Conservation (phyloP, 208 protist genomes). For the Leishmania braziliensis region DNA sequence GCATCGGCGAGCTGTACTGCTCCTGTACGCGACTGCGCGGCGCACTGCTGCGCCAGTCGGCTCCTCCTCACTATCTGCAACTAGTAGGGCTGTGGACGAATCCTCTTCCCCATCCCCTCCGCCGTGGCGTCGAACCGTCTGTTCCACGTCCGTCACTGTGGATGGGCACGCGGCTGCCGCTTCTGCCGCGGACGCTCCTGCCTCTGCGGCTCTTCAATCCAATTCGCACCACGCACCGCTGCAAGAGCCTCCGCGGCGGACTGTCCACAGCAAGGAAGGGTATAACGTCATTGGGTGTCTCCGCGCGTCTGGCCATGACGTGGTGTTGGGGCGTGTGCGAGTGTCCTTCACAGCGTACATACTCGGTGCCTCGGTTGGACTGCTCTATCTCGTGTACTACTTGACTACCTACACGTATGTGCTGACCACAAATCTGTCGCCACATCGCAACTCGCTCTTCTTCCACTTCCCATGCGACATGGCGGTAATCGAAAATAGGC, state of each 20-base stretch:
- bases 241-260: background rate
- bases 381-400: constrained; percentile 51
- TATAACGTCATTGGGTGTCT: constrained; percentile 59
- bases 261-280: constrained; percentile 29
- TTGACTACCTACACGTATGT: constrained; percentile 68
- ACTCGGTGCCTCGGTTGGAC: constrained; percentile 18
- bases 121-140: background rate
- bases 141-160: background rate
- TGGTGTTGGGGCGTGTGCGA: constrained; percentile 28
- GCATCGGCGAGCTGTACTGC: constrained; percentile 2
- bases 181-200: background rate
- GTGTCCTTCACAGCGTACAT: constrained; percentile 34
- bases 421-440: constrained; percentile 62
- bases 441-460: constrained; percentile 46
- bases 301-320: constrained; percentile 29
- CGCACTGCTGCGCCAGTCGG: background rate
- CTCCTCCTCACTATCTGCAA: background rate
- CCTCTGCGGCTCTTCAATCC: background rate
- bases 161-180: background rate
- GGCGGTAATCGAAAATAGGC: constrained; percentile 65
- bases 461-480: constrained; percentile 74
- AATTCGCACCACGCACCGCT: background rate
- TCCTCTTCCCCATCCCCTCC: background rate
- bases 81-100: background rate
- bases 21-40: background rate